Evolutionary conservation across 2,329 filamentous ascomycete genomes (phyloP), one percentile per base, ranked within the genome.

Genomic region (Scedosporium aurantiacum): DNA sequence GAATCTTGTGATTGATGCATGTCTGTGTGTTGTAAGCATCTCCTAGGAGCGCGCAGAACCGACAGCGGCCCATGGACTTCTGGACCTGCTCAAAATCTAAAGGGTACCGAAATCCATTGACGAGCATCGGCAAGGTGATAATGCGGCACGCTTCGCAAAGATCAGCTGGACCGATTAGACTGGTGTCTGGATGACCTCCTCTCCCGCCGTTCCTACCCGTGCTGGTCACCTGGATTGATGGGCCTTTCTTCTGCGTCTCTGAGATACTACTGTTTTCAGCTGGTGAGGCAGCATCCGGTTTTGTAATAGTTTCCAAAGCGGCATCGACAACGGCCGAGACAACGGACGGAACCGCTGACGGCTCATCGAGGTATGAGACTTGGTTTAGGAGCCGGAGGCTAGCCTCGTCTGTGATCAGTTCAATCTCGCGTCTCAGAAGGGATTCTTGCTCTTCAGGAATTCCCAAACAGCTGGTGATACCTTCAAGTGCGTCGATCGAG

Each of bases 81-180:
- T 55, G 52, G 52, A 55, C 52, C 52, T 28, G 2, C n/a, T 55
- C 52, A 27, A 55, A 28, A 27, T 55, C 52, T 27, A 55, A 16
- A 27, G 52, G 21, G 16, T 55, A 21, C 52, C 52, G 52, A 27
- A 55, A 55, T 27, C 52, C 52, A 27, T 55, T 55, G n/a, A 27
- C 52, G 52, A 55, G 52, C 52, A 55, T 55, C n/a, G 52, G 23
- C 52, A 55, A 27, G 52, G 52, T 55, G 23, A 55, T 55, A 16
- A 23, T 16, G 5, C 52, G 23, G 23, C 52, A 55, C 23, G 52
- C n/a, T 55, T 27, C 6, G 52, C 52, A 55, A 27, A 55, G 52
- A 27, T 55, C 52, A 10, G 52, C 23, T 55, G 27, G 52, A 4
- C 16, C 23, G 12, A 4, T 2, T 27, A 55, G 23, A 27, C 27